Conservation (phyloP, 2,329 filamentous ascomycete genomes). For the Coleophoma cylindrospora region DNA sequence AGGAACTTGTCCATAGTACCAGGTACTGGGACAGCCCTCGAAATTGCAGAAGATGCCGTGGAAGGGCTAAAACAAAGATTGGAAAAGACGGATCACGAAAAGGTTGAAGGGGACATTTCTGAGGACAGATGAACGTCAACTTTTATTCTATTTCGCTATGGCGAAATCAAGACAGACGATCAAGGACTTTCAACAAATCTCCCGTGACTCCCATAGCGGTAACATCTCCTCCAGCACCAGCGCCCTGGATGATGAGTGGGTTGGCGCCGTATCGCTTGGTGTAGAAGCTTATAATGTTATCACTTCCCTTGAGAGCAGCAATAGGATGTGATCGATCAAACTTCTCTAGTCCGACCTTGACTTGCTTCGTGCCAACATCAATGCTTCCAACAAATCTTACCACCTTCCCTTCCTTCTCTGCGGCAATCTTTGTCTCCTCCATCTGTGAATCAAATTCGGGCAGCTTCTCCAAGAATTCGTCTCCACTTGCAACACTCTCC, state of each 20-base stretch:
- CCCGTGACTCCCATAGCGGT: constrained; percentile 97
- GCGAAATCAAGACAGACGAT: constrained; percentile 37
- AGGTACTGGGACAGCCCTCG: constrained; percentile 5
- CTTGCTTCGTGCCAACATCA: constrained; percentile 71
- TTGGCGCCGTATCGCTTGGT: constrained; percentile 90
- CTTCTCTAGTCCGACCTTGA: constrained; percentile 90
- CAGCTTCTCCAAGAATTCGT: constrained; percentile 80
- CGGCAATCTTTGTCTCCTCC: constrained; percentile 81
- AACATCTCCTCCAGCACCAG: constrained; percentile 88
- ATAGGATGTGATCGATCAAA: constrained; percentile 87
- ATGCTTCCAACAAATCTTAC: constrained; percentile 92
- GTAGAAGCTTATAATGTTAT: constrained; percentile 99
- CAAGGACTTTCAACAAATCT: constrained; percentile 84
- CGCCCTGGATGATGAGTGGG: constrained; percentile 90
- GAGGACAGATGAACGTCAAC: constrained; percentile 13
- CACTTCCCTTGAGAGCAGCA: constrained; percentile 90
- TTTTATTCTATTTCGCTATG: constrained; percentile 8
- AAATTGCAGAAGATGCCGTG: constrained; percentile 24
- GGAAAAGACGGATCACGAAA: constrained; percentile 7
- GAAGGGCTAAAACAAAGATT: constrained; percentile 15
- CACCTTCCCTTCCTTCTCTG: constrained; percentile 83
- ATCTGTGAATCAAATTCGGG: constrained; percentile 84
- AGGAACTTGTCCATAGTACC: constrained; percentile 19
- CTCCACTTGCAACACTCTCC: constrained; percentile 68
- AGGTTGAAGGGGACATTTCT: constrained; percentile 10